Base-by-base conservation (phyloP, 2,329 filamentous ascomycete genomes). In the Curvularia eragrostidis region DNA sequence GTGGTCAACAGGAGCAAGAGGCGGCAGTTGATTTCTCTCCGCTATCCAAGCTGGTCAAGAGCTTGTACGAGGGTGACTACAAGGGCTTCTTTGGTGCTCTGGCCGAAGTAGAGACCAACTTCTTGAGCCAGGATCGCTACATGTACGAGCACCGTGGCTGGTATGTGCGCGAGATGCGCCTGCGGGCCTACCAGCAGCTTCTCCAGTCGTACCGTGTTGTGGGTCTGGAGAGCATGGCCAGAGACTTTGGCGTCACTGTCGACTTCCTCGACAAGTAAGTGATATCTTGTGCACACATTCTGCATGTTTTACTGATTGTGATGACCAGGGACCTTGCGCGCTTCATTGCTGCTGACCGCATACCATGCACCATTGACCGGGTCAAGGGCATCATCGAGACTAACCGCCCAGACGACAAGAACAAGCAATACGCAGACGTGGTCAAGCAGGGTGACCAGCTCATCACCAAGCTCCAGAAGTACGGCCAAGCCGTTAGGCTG, bases 381-480 rank as follows among this genome's bases (percentile, higher is more conserved):
- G 95, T 99, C 64, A 91, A 93, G 58, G 95, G 94, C 66, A 91
- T 98, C 68, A 98, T 99, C 71, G 95, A 98, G 85, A 99, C 95
- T 43, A 97, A 97, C 82, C 87, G 95, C 53, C 93, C 94, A 8
- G 95, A 98, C 76, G 93, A 97, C 82, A 99, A 99, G 88, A 98
- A 98, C 85, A 97, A 97, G 85, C 95, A 99, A 82, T 99, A 99
- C 80, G 91, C 93, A 70, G 95, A 99, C 71, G 93, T 98, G 36
- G 93, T 99, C 61, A 95, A 95, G 82, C 95, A 98, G 77, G 95
- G 95, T 30, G 95, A 99, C 78, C 91, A 96, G 79, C 85, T 99
- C 63, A 98, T 99, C 77, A 99, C 95, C 57, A 99, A 99, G 85
- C 83, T 99, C 68, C 95, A 99, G 82, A 99, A 99, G 84, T 99